Evolutionary conservation across 176 grass and related monocot species (phyloP).

Genomic region (Melocanna baccifera): DNA sequence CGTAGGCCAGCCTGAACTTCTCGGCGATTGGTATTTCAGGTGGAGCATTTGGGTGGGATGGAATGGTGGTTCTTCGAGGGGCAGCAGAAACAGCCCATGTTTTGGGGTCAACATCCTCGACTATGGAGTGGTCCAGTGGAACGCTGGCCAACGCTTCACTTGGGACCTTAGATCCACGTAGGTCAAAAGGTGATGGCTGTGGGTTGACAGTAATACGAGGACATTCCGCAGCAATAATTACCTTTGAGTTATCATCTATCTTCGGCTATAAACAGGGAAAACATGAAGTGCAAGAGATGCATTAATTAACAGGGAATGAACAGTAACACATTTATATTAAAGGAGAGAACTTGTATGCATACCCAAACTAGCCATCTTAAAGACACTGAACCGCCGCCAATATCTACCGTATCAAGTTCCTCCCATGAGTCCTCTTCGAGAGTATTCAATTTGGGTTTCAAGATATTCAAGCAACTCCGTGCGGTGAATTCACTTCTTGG

Average conservation of each 20-base stretch:
- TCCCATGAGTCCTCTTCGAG: conserved; percentile 96
- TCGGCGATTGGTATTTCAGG: conserved; percentile 63
- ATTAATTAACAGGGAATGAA: not conserved
- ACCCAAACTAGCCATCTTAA: conserved; percentile 92
- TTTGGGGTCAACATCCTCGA: conserved; percentile 77
- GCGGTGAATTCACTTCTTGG: conserved; percentile 76
- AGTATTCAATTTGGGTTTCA: conserved; percentile 82
- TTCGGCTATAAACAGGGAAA: conserved; percentile 47
- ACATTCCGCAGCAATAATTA: conserved; percentile 58
- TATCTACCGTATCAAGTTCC: conserved; percentile 69
- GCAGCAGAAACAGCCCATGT: conserved; percentile 65
- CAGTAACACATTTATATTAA: not conserved
- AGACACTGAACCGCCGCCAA: conserved; percentile 65
- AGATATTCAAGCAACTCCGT: conserved; percentile 61
- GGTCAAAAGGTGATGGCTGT: conserved; percentile 45
- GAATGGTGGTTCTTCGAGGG: conserved; percentile 22
- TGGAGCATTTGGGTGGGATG: not conserved
- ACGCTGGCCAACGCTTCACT: conserved; percentile 51
- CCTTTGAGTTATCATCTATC: conserved; percentile 82
- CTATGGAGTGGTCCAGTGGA: conserved; percentile 63
- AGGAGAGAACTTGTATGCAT: conserved; percentile 8
- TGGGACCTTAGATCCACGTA: conserved; percentile 54
- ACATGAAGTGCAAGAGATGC: not conserved
- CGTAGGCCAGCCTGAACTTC: conserved; percentile 77
- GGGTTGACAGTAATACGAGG: conserved; percentile 76